Conservation (phyloP, 768 basidiomycete genomes). For the Tylopilus cervinicoccineus region DNA sequence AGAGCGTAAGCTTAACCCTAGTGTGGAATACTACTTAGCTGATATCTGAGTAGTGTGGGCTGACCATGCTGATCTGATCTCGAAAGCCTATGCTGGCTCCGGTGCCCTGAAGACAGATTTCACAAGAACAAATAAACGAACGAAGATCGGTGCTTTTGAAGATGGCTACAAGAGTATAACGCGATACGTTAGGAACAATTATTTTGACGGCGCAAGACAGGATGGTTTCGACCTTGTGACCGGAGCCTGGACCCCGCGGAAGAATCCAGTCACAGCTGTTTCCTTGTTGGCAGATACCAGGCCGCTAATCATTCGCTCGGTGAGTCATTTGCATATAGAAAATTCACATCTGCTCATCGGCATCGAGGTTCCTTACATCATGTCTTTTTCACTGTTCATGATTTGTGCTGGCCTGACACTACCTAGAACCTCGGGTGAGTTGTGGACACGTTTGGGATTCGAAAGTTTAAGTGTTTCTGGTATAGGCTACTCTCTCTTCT, state of each 20-base stretch:
- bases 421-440: conserved; percentile 82
- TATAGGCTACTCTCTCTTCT: conserved; percentile 78
- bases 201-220: conserved; percentile 89
- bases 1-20: conserved; percentile 57
- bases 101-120: conserved; percentile 97
- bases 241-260: conserved; percentile 84
- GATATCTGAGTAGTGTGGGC: conserved; percentile 76
- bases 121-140: conserved; percentile 89
- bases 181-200: conserved; percentile 94
- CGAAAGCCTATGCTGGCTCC: conserved; percentile 89
- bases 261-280: conserved; percentile 62
- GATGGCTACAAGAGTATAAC: conserved; percentile 82
- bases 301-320: conserved; percentile 80
- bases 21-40: conserved; percentile 1
- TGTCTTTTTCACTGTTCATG: conserved; percentile 83
- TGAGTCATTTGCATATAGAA: conserved; percentile 37
- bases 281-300: conserved; percentile 75
- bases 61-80: conserved; percentile 89
- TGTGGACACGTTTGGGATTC: not conserved
- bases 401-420: conserved; percentile 81
- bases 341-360: conserved; percentile 3
- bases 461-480: conserved; percentile 1
- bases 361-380: conserved; percentile 74
- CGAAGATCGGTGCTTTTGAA: conserved; percentile 71
- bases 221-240: conserved; percentile 95